These are phyloP conservation scores for Sordariomycetes sp. DNA, from an alignment of 2,329 filamentous ascomycete genomes.

Conservation along the genomic window DNA sequence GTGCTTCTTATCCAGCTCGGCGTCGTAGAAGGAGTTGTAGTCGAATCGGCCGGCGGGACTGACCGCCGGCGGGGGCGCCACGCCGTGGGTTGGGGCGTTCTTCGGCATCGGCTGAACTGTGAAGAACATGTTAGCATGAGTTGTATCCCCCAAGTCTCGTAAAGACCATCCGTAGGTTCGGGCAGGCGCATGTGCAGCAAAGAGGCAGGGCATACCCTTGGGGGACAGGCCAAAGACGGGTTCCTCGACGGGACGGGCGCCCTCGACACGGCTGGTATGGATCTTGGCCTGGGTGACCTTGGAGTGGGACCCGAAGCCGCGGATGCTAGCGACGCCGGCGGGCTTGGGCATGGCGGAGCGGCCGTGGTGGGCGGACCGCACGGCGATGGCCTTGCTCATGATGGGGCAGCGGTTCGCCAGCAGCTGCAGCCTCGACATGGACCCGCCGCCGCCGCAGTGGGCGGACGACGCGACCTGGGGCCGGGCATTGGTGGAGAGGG, in stretches of 20 bases:
- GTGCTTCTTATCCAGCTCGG: conserved; percentile 94
- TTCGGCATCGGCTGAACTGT: conserved; percentile 8
- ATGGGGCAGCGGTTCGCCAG: conserved; percentile 91
- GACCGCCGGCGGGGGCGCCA: conserved; percentile 4
- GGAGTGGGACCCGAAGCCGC: conserved; percentile 34
- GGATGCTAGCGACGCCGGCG: conserved; percentile 32
- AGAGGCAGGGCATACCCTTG: conserved; percentile 26
- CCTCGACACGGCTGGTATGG: conserved; percentile 67
- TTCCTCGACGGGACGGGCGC: conserved; percentile 64
- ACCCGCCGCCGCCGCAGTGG: conserved; percentile 77
- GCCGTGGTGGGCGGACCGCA: conserved; percentile 54
- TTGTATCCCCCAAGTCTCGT: neutral
- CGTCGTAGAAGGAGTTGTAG: conserved; percentile 79
- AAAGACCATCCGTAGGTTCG: too few species aligned
- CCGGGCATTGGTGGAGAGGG: conserved; percentile 65
- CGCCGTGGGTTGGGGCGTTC: neutral
- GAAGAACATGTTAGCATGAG: conserved; percentile 8
- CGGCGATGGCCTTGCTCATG: conserved; percentile 94
- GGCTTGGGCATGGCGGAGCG: conserved; percentile 23
- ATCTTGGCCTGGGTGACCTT: conserved; percentile 55
- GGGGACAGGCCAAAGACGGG: conserved; percentile 25
- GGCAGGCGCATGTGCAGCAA: neutral
- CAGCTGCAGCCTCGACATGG: conserved; percentile 94
- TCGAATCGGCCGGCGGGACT: conserved; percentile 26
- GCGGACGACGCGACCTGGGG: conserved; percentile 37